These are phyloP conservation scores for Serendipita indica DNA, from an alignment of 768 basidiomycete species.

Conservation along the genomic window DNA sequence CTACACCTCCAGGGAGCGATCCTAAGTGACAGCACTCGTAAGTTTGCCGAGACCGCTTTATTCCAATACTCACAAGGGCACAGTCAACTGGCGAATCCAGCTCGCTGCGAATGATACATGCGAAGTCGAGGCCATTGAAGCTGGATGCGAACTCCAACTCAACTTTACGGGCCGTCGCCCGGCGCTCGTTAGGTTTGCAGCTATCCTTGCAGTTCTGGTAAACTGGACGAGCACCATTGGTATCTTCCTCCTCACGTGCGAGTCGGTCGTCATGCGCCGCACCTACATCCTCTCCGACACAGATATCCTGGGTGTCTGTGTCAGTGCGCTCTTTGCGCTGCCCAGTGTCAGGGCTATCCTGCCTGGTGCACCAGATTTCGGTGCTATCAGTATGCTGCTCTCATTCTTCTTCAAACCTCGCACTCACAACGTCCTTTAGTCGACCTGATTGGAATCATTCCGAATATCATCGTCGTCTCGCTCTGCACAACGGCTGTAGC, in stretches of 20 bases:
- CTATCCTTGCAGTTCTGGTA: background rate
- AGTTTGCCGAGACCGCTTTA: background rate
- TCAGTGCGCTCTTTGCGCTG: background rate
- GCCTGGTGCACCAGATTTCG: slow-evolving; percentile 1
- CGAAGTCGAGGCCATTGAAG: background rate
- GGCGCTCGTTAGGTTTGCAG: background rate
- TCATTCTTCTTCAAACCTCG: background rate
- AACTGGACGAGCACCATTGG: background rate
- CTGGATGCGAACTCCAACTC: background rate
- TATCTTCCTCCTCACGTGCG: background rate
- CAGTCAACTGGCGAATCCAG: slow-evolving; percentile 2
- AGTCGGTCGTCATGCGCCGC: background rate
- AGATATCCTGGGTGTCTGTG: background rate
- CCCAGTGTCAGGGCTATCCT: background rate
- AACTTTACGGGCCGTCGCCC: background rate
- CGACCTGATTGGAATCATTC: slow-evolving; percentile 1
- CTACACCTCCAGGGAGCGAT: background rate
- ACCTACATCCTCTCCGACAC: background rate
- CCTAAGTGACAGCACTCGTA: background rate
- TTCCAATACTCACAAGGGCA: no score
- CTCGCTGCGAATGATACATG: background rate
- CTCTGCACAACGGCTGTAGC: slow-evolving; percentile 1
- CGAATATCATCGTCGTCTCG: background rate
- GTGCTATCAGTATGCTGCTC: background rate
- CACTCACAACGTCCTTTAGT: background rate